Base-by-base conservation (phyloP, 495 filamentous ascomycete species). In the Penicillium herquei region DNA sequence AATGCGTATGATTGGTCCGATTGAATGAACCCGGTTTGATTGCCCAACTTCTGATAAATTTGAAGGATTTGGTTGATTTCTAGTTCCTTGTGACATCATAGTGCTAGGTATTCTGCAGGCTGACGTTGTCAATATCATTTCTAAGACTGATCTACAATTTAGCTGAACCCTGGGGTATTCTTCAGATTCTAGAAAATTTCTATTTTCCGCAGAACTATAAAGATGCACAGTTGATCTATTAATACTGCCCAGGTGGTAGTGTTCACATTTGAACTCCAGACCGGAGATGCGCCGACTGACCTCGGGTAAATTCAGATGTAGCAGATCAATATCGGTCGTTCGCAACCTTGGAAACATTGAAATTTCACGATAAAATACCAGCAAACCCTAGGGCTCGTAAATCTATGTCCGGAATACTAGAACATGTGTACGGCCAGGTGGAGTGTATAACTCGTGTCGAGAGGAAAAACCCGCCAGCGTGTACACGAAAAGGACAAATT, bases 201-300 rank as follows among this genome's bases (percentile, higher is more conserved):
- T 31, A 21, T 46, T 46, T 13, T 10, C 43, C 43, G 43, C 30
- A 26, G 21, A 26, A 26, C 21, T 26, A 4, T 2, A 4, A 26
- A 26, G 21, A 26, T 1, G 21, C 1, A 26, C 1, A 26, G 1
- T 26, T 26, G 21, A 26, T 2, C 4, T 4, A 4, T 26, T 26
- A 26, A 2, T 26, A 26, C 21, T 26, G 21, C n/a, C n/a, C n/a
- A n/a, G n/a, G n/a, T n/a, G n/a, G n/a, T n/a, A n/a, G n/a, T n/a
- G n/a, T n/a, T n/a, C n/a, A n/a, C n/a, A n/a, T n/a, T n/a, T n/a
- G n/a, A n/a, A n/a, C n/a, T n/a, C n/a, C n/a, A 21, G 43, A 45
- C 42, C 43, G 43, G 43, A 46, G 43, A 46, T 46, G 43, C 26
- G 43, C 43, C 43, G 43, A 46, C 39, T n/a, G 17, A 17, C 41